Percentiles rank a stretch among this genome's conserved stretches.
These are phyloP conservation scores for Metarhizium anisopliae DNA, from an alignment of 2,329 filamentous ascomycete species.

Conservation along the genomic window DNA sequence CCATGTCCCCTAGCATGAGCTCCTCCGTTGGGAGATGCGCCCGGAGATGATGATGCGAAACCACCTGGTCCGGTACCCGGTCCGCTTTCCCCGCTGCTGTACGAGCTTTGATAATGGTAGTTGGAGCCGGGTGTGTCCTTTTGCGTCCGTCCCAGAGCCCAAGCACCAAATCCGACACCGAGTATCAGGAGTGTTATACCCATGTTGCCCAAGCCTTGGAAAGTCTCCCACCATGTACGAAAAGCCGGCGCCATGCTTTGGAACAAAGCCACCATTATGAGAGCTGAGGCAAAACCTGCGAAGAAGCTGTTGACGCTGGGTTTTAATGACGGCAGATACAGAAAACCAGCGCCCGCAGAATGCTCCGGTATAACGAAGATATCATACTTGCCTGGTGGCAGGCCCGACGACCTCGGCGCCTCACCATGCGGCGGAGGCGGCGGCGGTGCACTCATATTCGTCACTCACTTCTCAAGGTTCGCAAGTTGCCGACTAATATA, in stretches of 20 bases:
- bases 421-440: constrained; percentile 81
- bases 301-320: constrained; percentile 86
- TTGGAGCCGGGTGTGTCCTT: constrained; percentile 14
- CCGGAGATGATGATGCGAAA: constrained; percentile 21
- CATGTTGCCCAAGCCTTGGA: constrained; percentile 62
- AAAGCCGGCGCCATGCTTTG: constrained; percentile 65
- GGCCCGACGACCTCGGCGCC: constrained; percentile 59
- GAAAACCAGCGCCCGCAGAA: constrained; percentile 77
- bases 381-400: constrained; percentile 88
- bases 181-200: constrained; percentile 65
- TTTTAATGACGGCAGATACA: constrained; percentile 86
- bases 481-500: background rate
- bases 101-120: constrained; percentile 12
- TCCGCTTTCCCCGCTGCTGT: constrained; percentile 9
- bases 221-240: constrained; percentile 61
- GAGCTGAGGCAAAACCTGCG: constrained; percentile 71
- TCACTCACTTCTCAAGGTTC: background rate
- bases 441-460: constrained; percentile 54
- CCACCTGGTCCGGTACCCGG: constrained; percentile 13
- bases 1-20: constrained; percentile 10
- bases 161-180: constrained; percentile 67
- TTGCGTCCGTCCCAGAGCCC: constrained; percentile 45
- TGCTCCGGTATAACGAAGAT: constrained; percentile 95
- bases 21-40: constrained; percentile 23
- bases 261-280: constrained; percentile 65